Evolutionary conservation across 2,329 filamentous ascomycete species (phyloP).

Genomic region (Xylaria sp.): DNA sequence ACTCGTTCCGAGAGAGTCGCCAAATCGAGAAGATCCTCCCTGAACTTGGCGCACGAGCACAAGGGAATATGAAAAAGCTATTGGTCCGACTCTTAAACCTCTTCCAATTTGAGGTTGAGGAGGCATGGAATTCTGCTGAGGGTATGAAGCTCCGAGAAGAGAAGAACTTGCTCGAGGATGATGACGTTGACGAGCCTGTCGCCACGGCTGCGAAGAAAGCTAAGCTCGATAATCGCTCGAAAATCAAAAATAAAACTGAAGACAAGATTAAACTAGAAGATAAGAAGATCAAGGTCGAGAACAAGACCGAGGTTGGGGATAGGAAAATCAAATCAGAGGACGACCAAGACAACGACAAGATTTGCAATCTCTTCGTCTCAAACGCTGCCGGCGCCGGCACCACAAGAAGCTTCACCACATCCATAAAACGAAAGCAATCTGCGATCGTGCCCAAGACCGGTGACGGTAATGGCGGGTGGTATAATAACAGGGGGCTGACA

Average conservation of each 20-base stretch:
- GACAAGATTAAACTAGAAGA: background rate
- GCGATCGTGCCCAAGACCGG: background rate
- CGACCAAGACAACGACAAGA: no score
- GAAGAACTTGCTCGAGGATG: constrained; percentile 39
- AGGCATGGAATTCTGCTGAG: constrained; percentile 42
- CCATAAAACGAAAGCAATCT: constrained; percentile 5
- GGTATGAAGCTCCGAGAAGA: constrained; percentile 37
- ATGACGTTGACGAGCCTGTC: background rate
- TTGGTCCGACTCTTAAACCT: constrained; percentile 46
- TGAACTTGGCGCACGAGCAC: constrained; percentile 43
- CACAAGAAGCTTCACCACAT: no score
- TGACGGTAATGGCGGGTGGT: constrained; percentile 28
- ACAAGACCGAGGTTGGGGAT: background rate
- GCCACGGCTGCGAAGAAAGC: constrained; percentile 1
- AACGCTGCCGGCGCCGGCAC: no score
- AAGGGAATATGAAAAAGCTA: constrained; percentile 39
- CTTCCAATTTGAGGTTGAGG: constrained; percentile 44
- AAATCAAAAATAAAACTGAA: background rate
- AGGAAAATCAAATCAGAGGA: no score
- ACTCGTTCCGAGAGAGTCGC: constrained; percentile 46
- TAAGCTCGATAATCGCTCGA: background rate
- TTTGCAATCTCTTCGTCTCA: no score
- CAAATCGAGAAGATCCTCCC: constrained; percentile 49
- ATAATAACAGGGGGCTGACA: background rate
- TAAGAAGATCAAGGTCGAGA: background rate